Base-by-base conservation (phyloP, 352 stramenopile species). In the Phytophthora melonis region DNA sequence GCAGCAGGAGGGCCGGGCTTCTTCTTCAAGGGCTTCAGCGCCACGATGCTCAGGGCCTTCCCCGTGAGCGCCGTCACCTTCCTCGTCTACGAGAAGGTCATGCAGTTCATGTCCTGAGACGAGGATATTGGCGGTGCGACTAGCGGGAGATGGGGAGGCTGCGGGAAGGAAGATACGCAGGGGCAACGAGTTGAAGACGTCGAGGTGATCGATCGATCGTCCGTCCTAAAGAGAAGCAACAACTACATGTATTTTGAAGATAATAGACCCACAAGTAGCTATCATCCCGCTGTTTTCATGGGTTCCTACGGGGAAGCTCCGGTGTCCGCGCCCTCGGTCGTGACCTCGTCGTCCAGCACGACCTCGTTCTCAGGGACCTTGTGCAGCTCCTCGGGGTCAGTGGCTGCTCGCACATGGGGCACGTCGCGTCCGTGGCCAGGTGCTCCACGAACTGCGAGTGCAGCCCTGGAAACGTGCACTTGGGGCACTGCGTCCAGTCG, bases 401-500 rank as follows among this genome's bases (percentile, higher is more conserved):
- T 3, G 82, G 63, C 62, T 90, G 83, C 50, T 95, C 88, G 47
- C 88, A 95, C 86, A 95, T 94, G 1, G 88, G 88, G 57, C 88
- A 95, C 11, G 82, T 84, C 18, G 84, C 61, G 23, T 96, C 89
- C 0, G 79, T 80, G 57, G 84, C 74, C 23, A 98, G 52, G 41
- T 98, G 96, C 39, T 78, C 82, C 9, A 83, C 70, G 59, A 98
- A 97, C 58, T 97, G 87, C 61, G 90, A 96, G 77, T 93, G 90
- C 16, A 98, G 80, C 30, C 92, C 94, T 21, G 96, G 96, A 78
- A 98, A 97, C 1, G 83, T 80, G 64, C 90, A 98, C 11, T 87
- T 80, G 7, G 96, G 96, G 73, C 96, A 99, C 62, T 89, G 78
- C 34, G 84, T 94, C 93, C 93, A 98, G 79, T 99, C 92, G 52